Evolutionary conservation across 306 rosid genomes (phyloP).

Genomic region (Prunus kanzakura): DNA sequence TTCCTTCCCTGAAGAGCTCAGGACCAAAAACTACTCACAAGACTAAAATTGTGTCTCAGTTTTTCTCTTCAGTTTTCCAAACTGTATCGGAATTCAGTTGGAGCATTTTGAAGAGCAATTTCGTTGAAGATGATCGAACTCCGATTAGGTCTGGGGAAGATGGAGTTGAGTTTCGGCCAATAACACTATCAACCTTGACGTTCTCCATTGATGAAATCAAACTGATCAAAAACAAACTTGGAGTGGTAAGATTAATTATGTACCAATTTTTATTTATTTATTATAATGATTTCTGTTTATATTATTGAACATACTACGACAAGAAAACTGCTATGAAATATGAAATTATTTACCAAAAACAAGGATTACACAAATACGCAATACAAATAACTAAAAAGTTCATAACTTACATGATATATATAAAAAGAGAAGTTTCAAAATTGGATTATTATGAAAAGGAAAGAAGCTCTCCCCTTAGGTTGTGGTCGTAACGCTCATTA

Average conservation of each 20-base stretch:
- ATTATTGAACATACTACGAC: too few relatives aligned
- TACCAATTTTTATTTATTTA: too few relatives aligned
- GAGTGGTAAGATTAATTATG: slow-evolving; percentile 39
- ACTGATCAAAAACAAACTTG: slow-evolving; percentile 32
- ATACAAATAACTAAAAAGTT: too few relatives aligned
- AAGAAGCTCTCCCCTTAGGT: too few relatives aligned
- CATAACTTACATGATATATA: too few relatives aligned
- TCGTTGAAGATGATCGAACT: slow-evolving; percentile 46
- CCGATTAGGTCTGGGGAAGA: slow-evolving; percentile 42
- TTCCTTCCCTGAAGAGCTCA: slow-evolving; percentile 30
- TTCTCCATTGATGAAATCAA: slow-evolving; percentile 49
- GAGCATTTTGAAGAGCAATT: slow-evolving; percentile 29
- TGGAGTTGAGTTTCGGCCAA: slow-evolving; percentile 30
- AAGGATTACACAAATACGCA: too few relatives aligned
- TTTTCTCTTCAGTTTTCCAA: slow-evolving; percentile 25
- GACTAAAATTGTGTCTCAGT: slow-evolving; percentile 9
- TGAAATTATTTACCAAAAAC: too few relatives aligned
- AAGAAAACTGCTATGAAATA: too few relatives aligned
- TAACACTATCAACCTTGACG: slow-evolving; percentile 25
- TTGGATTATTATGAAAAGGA: too few relatives aligned
- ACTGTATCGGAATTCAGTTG: slow-evolving; percentile 40
- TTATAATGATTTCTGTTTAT: too few relatives aligned
- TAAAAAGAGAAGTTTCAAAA: too few relatives aligned
- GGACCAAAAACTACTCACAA: not conserved
- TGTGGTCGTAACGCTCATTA: too few relatives aligned